Base-by-base conservation (phyloP, 495 filamentous ascomycete genomes). In the Bacidia rubella region DNA sequence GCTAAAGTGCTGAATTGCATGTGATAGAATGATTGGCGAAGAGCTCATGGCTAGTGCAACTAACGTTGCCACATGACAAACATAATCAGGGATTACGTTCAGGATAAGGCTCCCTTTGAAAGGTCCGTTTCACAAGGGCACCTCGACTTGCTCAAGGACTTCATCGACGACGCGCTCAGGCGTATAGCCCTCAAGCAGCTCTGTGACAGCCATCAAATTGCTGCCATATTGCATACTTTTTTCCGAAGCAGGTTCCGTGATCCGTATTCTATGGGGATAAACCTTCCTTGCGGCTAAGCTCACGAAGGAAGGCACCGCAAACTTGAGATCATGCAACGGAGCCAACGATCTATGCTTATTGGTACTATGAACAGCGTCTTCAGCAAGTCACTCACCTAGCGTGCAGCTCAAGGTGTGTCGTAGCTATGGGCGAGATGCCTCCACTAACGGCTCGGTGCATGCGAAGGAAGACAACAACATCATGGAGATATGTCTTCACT, bases 151-250 rank as follows among this genome's bases (percentile, higher is more conserved):
- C 15, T 68, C 72, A 29, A 95, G 60, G 2, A 95, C 87, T 52
- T 93, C 86, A 48, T 95, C 87, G 39, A 97, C 72, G 2, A 96
- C 82, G 54, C 81, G 78, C 60, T 90, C 87, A 0, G 81, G 73
- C 1, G 75, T 81, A 7, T 92, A 68, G 19, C 79, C 81, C 17
- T 78, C 77, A 21, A 97, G 60, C 29, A 86, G 54, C 26, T 71
- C 70, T 43, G 74, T 71, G 1, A 95, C 77, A 10, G 85, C 84
- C 22, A 66, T 69, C 2, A 81, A 35, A 49, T 93, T 80, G 63
- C 90, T 95, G 2, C 92, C 92, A 76, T 92, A 99, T 63, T 94
- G 87, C 68, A 94, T 73, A 62, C 89, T 96, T 40, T 89, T 68
- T 67, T 99, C 92, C 51, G 76, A 74, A 54, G 82, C 80, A 0